phyloP scores from a whole-genome alignment of 2,329 filamentous ascomycete genomes.

The Aureobasidium sp. region DNA sequence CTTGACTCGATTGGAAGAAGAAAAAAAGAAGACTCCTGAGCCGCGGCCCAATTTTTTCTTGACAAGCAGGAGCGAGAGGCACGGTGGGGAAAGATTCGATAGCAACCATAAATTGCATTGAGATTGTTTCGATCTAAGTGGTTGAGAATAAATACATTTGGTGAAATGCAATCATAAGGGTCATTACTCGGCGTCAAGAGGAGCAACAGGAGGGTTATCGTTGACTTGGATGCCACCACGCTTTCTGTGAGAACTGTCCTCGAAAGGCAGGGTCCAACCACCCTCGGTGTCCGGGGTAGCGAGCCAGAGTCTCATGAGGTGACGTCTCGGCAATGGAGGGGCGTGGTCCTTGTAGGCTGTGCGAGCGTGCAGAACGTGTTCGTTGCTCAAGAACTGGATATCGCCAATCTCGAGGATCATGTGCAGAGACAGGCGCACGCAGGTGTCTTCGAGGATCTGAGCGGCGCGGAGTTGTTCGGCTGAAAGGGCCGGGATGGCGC shows the following conservation, averaged over 20 bases:
- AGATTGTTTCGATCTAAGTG: neutral
- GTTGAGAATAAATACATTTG: neutral
- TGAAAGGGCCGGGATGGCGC: constrained; percentile 65
- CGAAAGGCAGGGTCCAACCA: constrained; percentile 77
- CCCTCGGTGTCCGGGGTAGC: constrained; percentile 74
- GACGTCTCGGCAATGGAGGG: constrained; percentile 61
- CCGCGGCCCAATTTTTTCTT: neutral
- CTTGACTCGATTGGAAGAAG: too few species aligned
- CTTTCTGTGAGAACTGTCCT: constrained; percentile 76
- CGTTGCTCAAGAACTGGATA: constrained; percentile 78
- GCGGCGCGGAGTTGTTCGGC: constrained; percentile 60
- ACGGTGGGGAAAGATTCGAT: neutral
- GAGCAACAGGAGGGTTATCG: constrained; percentile 64
- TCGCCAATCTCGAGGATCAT: constrained; percentile 83
- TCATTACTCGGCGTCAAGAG: constrained; percentile 65
- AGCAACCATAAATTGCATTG: neutral
- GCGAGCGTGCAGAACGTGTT: constrained; percentile 70
- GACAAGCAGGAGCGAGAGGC: neutral
- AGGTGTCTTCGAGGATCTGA: constrained; percentile 65
- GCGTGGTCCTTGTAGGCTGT: constrained; percentile 70
- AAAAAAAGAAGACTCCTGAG: too few species aligned
- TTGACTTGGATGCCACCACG: constrained; percentile 83
- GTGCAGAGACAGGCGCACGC: constrained; percentile 63
- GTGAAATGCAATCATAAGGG: neutral
- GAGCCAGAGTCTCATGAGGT: constrained; percentile 78